Conservation (phyloP, 106 monocot species). For the Apostasia ramifera region DNA sequence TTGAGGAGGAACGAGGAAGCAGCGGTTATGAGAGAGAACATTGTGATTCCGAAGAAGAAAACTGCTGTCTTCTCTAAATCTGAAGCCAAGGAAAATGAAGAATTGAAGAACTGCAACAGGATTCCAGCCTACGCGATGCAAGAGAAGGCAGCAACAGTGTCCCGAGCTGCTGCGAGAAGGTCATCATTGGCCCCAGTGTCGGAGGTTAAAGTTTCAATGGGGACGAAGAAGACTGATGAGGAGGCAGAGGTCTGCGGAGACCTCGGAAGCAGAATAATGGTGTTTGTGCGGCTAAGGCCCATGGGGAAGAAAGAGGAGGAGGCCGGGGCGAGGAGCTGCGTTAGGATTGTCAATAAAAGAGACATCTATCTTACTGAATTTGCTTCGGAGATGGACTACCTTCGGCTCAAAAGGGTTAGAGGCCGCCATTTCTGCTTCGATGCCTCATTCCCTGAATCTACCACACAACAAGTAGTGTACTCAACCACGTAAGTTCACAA, state of each 20-base stretch:
- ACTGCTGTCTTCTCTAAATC: constrained; percentile 6
- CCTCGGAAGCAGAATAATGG: constrained; percentile 51
- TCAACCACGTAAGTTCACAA: constrained; percentile 44
- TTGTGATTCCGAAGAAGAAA: constrained; percentile 19
- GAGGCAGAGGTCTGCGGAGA: constrained; percentile 2
- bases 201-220: constrained; percentile 15
- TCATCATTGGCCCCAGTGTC: constrained; percentile 33
- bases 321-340: constrained; percentile 57
- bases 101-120: not conserved
- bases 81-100: constrained; percentile 58
- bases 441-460: constrained; percentile 63
- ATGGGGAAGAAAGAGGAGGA: constrained; percentile 93
- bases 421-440: constrained; percentile 97
- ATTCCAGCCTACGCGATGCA: constrained; percentile 27
- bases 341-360: constrained; percentile 56
- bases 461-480: constrained; percentile 76
- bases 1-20: not conserved
- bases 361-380: constrained; percentile 85
- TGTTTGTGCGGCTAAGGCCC: constrained; percentile 89
- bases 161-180: constrained; percentile 19
- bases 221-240: constrained; percentile 13
- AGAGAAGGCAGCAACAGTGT: constrained; percentile 19
- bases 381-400: constrained; percentile 71
- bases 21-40: constrained; percentile 27
- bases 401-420: constrained; percentile 74